These are phyloP conservation scores for Diplodia seriata DNA, from an alignment of 2,329 filamentous ascomycete species.

Conservation along the genomic window DNA sequence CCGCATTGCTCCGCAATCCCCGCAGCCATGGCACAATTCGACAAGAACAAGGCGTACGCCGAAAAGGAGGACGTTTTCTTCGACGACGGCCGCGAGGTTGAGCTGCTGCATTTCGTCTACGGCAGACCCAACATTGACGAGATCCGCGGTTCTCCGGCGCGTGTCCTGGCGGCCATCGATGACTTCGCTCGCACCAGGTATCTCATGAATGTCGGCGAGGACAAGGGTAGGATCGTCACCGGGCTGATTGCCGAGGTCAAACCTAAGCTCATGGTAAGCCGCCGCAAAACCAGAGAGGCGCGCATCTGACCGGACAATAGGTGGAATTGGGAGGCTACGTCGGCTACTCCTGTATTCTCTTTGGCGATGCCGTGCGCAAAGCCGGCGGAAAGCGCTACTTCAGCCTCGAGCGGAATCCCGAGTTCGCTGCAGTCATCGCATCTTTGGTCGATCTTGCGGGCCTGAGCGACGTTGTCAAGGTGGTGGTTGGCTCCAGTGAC, in stretches of 20 bases:
- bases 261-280: constrained; percentile 67
- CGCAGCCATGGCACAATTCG: constrained; percentile 43
- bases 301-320: constrained; percentile 37
- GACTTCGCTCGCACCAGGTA: constrained; percentile 71
- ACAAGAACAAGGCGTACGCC: constrained; percentile 56
- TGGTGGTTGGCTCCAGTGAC: constrained; percentile 73
- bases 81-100: constrained; percentile 76
- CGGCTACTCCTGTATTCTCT: constrained; percentile 81
- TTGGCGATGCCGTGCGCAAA: constrained; percentile 69
- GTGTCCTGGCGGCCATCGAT: constrained; percentile 73
- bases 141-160: constrained; percentile 68
- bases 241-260: constrained; percentile 71
- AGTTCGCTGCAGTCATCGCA: constrained; percentile 73
- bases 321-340: constrained; percentile 82
- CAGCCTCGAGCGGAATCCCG: constrained; percentile 75
- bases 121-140: constrained; percentile 65
- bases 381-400: constrained; percentile 71
- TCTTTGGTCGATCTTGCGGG: constrained; percentile 77
- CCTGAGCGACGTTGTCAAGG: constrained; percentile 71
- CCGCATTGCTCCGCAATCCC: not conserved
- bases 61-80: constrained; percentile 56
- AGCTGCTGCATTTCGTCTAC: constrained; percentile 74
- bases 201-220: constrained; percentile 80
- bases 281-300: not conserved
- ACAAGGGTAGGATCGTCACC: constrained; percentile 75